Percentiles rank a stretch among this genome's conserved stretches.
Conservation (phyloP, 495 filamentous ascomycete genomes). For the Talaromyces trachyspermus region DNA sequence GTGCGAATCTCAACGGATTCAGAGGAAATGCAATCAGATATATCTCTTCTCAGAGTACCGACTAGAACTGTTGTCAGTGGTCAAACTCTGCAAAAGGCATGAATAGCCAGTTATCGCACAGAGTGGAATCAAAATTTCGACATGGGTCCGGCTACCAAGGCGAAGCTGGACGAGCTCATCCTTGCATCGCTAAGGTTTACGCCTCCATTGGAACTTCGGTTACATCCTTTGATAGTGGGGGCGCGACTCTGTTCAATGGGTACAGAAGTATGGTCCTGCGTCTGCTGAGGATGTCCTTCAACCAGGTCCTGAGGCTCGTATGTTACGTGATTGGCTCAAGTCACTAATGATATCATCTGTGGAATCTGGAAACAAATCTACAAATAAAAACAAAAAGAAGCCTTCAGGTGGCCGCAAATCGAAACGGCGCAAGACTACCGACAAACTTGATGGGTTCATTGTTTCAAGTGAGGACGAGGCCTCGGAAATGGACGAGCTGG, state of each 20-base stretch:
- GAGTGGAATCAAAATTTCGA: neutral
- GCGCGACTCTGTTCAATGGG: constrained; percentile 67
- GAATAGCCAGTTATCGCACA: constrained; percentile 27
- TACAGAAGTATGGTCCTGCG: constrained; percentile 77
- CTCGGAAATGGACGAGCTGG: constrained; percentile 65
- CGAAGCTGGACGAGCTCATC: constrained; percentile 28
- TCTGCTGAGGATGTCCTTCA: constrained; percentile 70
- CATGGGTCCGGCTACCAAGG: constrained; percentile 2
- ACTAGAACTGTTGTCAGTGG: constrained; percentile 29
- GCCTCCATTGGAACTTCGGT: constrained; percentile 49
- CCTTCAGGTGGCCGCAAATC: constrained; percentile 40
- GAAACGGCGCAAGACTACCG: constrained; percentile 61
- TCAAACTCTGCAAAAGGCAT: constrained; percentile 22
- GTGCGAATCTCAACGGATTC: neutral
- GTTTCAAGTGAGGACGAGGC: constrained; percentile 77
- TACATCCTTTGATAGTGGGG: constrained; percentile 72
- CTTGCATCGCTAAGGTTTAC: constrained; percentile 55
- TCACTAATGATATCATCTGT: constrained; percentile 66
- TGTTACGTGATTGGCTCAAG: constrained; percentile 81
- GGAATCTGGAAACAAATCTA: constrained; percentile 47
- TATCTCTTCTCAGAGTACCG: constrained; percentile 25
- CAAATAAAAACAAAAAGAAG: constrained; percentile 35
- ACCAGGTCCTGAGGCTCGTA: constrained; percentile 55
- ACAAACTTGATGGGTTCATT: constrained; percentile 76
- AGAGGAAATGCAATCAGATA: neutral